Conservation (phyloP, 306 rosid genomes). For the Citrullus mucosospermus region DNA sequence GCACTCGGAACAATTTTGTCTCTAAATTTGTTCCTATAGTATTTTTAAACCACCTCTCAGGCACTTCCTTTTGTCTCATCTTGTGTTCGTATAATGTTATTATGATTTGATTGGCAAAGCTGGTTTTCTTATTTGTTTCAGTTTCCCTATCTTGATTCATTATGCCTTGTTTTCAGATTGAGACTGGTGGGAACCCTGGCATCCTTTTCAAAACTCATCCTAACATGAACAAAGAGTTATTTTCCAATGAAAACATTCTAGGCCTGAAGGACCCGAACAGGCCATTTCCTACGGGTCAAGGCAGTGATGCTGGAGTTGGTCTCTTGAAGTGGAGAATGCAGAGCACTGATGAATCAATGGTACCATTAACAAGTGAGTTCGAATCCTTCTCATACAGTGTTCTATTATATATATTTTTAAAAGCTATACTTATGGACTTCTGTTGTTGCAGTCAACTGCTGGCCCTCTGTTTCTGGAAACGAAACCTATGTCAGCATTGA, state of each 20-base stretch:
- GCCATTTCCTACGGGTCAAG: slow-evolving; percentile 88
- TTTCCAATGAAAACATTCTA: slow-evolving; percentile 57
- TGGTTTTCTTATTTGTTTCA: not conserved
- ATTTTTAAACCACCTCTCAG: not conserved
- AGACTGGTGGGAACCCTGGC: slow-evolving; percentile 72
- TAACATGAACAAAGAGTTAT: slow-evolving; percentile 88
- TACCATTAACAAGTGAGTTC: slow-evolving; percentile 87
- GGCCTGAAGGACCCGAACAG: slow-evolving; percentile 90
- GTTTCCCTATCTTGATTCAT: slow-evolving; percentile 3
- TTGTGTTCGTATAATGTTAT: not conserved
- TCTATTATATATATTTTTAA: not conserved
- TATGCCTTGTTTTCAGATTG: slow-evolving; percentile 42
- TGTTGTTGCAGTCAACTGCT: slow-evolving; percentile 79
- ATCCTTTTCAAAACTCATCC: slow-evolving; percentile 95
- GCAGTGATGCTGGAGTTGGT: slow-evolving; percentile 85
- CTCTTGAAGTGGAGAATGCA: slow-evolving; percentile 97
- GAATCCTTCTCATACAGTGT: not conserved
- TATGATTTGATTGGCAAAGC: not conserved
- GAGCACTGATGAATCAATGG: slow-evolving; percentile 82
- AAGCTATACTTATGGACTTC: not conserved
- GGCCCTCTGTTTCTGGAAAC: slow-evolving; percentile 96
- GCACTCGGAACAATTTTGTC: not conserved
- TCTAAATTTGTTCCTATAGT: not conserved
- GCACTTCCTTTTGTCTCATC: not conserved
- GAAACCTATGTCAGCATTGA: slow-evolving; percentile 95